Evolutionary conservation across 2,329 filamentous ascomycete species (phyloP).

Genomic region (Trematosphaeria pertusa): DNA sequence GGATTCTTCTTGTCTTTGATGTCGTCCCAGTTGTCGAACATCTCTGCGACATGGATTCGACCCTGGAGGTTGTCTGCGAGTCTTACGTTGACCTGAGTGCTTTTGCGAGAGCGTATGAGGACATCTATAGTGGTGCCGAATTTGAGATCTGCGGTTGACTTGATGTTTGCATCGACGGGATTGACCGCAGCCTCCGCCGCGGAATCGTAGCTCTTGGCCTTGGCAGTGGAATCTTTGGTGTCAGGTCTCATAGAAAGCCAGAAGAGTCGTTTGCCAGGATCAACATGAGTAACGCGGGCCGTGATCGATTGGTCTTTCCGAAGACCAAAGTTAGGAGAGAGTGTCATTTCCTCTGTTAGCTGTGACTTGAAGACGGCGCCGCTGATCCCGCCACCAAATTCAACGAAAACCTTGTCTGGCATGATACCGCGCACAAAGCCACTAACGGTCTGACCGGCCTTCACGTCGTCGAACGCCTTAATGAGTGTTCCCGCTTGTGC

Average conservation of each 20-base stretch:
- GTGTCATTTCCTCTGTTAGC: slow-evolving; percentile 72
- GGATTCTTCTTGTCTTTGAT: slow-evolving; percentile 84
- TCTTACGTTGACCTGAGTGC: slow-evolving; percentile 90
- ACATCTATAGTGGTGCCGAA: slow-evolving; percentile 79
- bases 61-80: slow-evolving; percentile 88
- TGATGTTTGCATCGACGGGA: slow-evolving; percentile 69
- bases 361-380: slow-evolving; percentile 82
- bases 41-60: slow-evolving; percentile 89
- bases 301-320: slow-evolving; percentile 77
- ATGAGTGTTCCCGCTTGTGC: slow-evolving; percentile 75
- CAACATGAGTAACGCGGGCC: slow-evolving; percentile 74
- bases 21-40: slow-evolving; percentile 87
- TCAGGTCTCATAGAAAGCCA: slow-evolving; percentile 65
- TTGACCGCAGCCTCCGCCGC: slow-evolving; percentile 58
- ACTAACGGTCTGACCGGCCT: slow-evolving; percentile 70
- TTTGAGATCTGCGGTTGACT: slow-evolving; percentile 72
- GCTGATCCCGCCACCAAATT: slow-evolving; percentile 79
- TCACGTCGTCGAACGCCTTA: slow-evolving; percentile 73
- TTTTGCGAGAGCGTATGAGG: slow-evolving; percentile 82
- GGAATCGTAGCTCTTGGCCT: slow-evolving; percentile 25
- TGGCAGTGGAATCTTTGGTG: slow-evolving; percentile 39
- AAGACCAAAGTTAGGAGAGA: slow-evolving; percentile 78
- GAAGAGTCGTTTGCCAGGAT: slow-evolving; percentile 74
- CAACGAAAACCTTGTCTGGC: slow-evolving; percentile 81
- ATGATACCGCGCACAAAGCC: slow-evolving; percentile 90